Evolutionary conservation across 164 flowering plant species (phyloP).

Genomic region (Euptelea pleiosperma): DNA sequence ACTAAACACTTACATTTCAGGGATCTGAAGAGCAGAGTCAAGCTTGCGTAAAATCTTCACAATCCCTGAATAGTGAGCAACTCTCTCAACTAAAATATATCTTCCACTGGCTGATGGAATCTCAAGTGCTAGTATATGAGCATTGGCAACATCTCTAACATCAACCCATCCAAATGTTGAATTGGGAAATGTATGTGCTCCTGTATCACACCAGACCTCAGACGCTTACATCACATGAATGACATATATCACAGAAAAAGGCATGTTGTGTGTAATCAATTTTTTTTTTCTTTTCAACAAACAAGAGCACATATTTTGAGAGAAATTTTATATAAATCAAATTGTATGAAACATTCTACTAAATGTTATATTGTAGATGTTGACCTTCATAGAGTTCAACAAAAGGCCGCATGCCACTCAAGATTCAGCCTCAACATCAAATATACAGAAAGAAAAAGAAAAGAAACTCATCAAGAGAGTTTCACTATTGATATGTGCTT

Average conservation of each 20-base stretch:
- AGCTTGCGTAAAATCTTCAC: slow-evolving; percentile 41
- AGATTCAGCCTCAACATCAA: too few species aligned
- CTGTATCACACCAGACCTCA: slow-evolving; percentile 16
- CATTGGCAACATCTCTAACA: slow-evolving; percentile 59
- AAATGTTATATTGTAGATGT: too few species aligned
- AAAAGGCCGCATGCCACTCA: too few species aligned
- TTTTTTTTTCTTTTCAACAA: too few species aligned
- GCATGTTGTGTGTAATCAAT: neutral
- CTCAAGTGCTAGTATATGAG: slow-evolving; percentile 65
- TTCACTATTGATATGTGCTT: too few species aligned
- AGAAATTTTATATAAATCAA: too few species aligned
- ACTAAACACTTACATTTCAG: slow-evolving; percentile 40
- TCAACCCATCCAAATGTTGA: slow-evolving; percentile 40
- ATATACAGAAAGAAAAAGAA: too few species aligned
- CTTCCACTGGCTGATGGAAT: slow-evolving; percentile 58
- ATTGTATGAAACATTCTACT: too few species aligned
- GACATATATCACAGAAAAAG: neutral
- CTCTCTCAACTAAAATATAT: slow-evolving; percentile 47
- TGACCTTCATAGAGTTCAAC: too few species aligned
- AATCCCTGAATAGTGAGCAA: slow-evolving; percentile 33
- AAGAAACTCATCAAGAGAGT: too few species aligned
- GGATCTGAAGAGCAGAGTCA: slow-evolving; percentile 38
- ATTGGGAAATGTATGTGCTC: slow-evolving; percentile 37
- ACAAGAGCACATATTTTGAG: too few species aligned
- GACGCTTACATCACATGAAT: neutral